A percentile compares a stretch with the other conserved stretches of the same genome.
phyloP scores from a whole-genome alignment of 2,329 filamentous ascomycete genomes.

The Cadophora sp. region DNA sequence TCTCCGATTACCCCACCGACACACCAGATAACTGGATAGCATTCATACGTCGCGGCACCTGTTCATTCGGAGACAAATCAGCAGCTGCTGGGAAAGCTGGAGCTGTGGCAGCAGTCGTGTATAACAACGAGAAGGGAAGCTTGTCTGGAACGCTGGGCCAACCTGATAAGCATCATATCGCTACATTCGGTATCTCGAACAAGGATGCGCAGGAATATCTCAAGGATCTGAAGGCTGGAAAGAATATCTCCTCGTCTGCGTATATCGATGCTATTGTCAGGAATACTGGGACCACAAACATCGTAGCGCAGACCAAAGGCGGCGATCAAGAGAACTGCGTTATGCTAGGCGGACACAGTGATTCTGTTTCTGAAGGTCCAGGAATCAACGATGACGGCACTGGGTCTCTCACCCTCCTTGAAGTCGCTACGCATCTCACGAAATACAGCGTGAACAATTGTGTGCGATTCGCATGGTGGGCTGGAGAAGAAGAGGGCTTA shows the following conservation, averaged over 20 bases:
- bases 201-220: conserved; percentile 64
- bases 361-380: conserved; percentile 67
- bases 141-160: conserved; percentile 73
- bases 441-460: conserved; percentile 67
- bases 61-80: conserved; percentile 76
- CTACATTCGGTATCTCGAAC: conserved; percentile 71
- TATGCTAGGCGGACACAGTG: conserved; percentile 69
- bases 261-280: conserved; percentile 65
- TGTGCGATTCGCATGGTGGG: conserved; percentile 73
- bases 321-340: conserved; percentile 69
- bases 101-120: conserved; percentile 74
- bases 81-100: conserved; percentile 71
- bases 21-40: conserved; percentile 68
- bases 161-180: conserved; percentile 64
- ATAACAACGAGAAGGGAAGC: conserved; percentile 57
- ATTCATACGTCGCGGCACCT: conserved; percentile 72
- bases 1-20: conserved; percentile 65
- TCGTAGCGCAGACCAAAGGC: conserved; percentile 65
- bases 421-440: conserved; percentile 65
- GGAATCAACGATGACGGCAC: conserved; percentile 51
- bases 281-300: conserved; percentile 52
- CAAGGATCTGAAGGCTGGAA: conserved; percentile 57
- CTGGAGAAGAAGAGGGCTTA: conserved; percentile 70
- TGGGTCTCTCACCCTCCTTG: conserved; percentile 57
- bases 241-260: conserved; percentile 59